phyloP scores from a whole-genome alignment of 148 eudicot genomes.

The Persicaria tinctoria region DNA sequence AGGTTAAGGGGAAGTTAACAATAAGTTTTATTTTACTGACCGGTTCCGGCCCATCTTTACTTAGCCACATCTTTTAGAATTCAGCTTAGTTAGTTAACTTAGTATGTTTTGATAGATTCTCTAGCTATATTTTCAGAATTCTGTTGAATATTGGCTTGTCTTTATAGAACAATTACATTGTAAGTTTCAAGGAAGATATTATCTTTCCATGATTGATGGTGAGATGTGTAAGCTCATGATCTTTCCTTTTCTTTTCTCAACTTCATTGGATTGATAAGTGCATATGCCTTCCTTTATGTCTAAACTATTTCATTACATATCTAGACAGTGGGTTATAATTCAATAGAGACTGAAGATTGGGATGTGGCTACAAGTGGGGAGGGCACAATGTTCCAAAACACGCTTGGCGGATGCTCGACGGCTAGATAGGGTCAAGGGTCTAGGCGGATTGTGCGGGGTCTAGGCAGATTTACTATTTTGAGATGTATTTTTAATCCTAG shows the following conservation, averaged over 20 bases:
- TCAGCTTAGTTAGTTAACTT: background rate
- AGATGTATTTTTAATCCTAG: too few relatives aligned
- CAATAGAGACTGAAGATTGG: constrained; percentile 99
- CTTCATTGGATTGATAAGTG: background rate
- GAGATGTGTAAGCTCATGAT: background rate
- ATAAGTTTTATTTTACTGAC: too few relatives aligned
- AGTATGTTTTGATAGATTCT: too few relatives aligned
- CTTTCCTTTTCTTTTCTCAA: background rate
- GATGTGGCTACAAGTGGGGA: constrained; percentile 97
- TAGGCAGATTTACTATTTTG: too few relatives aligned
- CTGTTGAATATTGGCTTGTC: too few relatives aligned
- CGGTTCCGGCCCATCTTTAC: background rate
- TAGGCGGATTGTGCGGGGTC: too few relatives aligned
- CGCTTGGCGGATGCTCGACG: too few relatives aligned
- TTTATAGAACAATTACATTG: background rate
- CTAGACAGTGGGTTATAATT: constrained; percentile 98
- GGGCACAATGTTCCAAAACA: too few relatives aligned
- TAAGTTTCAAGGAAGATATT: background rate
- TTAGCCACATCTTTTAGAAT: background rate
- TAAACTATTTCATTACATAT: constrained; percentile 13
- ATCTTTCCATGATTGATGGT: background rate
- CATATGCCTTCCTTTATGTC: background rate
- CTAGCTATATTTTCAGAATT: too few relatives aligned
- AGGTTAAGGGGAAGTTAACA: too few relatives aligned
- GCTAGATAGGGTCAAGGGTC: too few relatives aligned